These are phyloP conservation scores for Volvariella volvacea DNA, from an alignment of 1,284 basidiomycete species.

Conservation along the genomic window DNA sequence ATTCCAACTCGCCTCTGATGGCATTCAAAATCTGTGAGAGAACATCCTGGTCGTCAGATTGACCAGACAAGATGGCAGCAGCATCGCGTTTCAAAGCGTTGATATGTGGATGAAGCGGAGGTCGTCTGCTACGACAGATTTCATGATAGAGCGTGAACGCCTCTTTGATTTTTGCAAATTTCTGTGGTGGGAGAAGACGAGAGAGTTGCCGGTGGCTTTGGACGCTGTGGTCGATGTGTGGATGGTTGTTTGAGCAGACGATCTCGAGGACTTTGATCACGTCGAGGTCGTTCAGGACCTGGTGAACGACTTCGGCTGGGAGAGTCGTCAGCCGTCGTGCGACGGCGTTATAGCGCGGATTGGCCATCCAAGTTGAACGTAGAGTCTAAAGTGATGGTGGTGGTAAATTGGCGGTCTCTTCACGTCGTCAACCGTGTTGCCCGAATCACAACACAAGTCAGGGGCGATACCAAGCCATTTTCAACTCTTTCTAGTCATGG, in stretches of 20 bases:
- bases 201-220: conserved; percentile 1
- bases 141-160: conserved; percentile 5
- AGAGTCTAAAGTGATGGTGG: no score
- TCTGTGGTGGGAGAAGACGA: not conserved
- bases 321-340: conserved; percentile 2
- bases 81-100: conserved; percentile 3
- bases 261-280: conserved; percentile 4
- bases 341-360: conserved; percentile 2
- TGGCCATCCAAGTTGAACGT: no score
- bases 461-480: no score
- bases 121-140: not conserved
- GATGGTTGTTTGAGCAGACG: conserved; percentile 2
- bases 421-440: no score
- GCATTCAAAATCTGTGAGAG: not conserved
- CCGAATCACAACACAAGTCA: no score
- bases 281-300: conserved; percentile 4
- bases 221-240: conserved; percentile 4
- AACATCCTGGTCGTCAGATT: not conserved
- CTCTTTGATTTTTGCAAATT: conserved; percentile 2
- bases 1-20: not conserved
- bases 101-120: conserved; percentile 5
- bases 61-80: not conserved
- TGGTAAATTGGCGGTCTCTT: no score
- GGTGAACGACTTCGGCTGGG: conserved; percentile 6
- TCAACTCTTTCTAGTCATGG: no score